Evolutionary conservation across 306 rosid genomes (phyloP).

Genomic region (Quercus mongolica): DNA sequence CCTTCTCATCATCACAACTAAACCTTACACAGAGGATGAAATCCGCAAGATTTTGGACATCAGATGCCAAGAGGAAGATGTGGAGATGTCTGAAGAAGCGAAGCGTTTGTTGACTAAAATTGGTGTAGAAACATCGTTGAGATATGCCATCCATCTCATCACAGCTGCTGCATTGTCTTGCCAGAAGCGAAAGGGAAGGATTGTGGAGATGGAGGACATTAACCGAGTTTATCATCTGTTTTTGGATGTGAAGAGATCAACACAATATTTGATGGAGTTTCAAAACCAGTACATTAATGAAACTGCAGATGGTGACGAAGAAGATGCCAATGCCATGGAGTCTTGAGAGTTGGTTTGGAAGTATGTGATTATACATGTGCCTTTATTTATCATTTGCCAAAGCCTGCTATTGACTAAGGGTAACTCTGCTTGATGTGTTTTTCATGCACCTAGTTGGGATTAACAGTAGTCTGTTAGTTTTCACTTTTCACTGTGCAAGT

Average conservation of each 20-base stretch:
- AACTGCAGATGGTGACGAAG: conserved; percentile 69
- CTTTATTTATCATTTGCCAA: no score
- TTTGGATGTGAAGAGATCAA: conserved; percentile 93
- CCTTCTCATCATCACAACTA: conserved; percentile 82
- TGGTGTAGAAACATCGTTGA: conserved; percentile 86
- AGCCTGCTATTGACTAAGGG: no score
- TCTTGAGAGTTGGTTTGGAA: conserved; percentile 21
- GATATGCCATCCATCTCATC: conserved; percentile 94
- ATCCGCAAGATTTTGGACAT: conserved; percentile 82
- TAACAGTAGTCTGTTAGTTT: background rate
- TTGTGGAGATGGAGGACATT: conserved; percentile 87
- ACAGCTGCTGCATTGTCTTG: conserved; percentile 85
- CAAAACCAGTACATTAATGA: conserved; percentile 89
- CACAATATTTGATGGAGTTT: conserved; percentile 94
- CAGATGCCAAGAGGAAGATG: conserved; percentile 93
- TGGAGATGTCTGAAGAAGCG: conserved; percentile 89
- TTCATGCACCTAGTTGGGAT: background rate
- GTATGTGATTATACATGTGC: no score
- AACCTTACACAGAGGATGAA: conserved; percentile 80
- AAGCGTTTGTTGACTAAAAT: conserved; percentile 79
- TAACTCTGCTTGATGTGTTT: background rate
- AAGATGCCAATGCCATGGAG: conserved; percentile 57
- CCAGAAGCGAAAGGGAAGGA: conserved; percentile 77
- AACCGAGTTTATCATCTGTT: conserved; percentile 90
- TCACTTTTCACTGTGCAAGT: background rate